Evolutionary conservation across 305 asterid species (phyloP), one percentile per base, ranked within the genome.

Genomic region (Withania somnifera): DNA sequence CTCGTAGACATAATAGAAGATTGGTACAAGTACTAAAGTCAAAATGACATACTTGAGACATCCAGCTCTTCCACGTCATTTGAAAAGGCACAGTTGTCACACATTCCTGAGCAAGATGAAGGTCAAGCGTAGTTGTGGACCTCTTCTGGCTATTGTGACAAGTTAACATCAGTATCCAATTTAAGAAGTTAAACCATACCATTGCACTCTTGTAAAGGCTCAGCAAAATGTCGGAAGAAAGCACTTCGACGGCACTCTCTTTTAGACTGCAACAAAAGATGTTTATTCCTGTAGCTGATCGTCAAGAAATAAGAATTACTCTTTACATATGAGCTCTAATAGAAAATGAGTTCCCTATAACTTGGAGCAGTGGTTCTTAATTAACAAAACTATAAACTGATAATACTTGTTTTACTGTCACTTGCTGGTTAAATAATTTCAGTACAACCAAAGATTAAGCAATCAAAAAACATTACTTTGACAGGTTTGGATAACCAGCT

Each of bases 191-290:
- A 50, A n/a, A 83, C 84, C 81, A 69, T 80, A 81, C 99, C 99
- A 64, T 92, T 90, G 87, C 99, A 96, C 81, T 96, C 97, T 89
- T 85, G 96, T 83, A 89, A 79, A 82, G 98, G 92, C 92, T 96
- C 99, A 57, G 97, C 92, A 90, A 96, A 96, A 87, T 94, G 98
- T 83, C 81, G 90, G 89, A 96, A 94, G 90, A 96, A 94, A 78
- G 98, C 98, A 87, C 89, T 91, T 51, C 98, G 89, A 56, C 98
- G 94, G 83, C 99, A 96, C 83, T 89, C 97, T 79, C 89, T 86
- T 87, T 89, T 94, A 84, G 97, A 89, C 99, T 94, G 87, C 88
- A 88, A 73, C 26, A 75, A 50, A 47, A 75, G 45, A 75, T 50
- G 50, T 75, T 75, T 26, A 47, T 50, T 47, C 10, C 15, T 47